Base-by-base conservation (phyloP, 306 rosid species). In the Cucumis hystrix region DNA sequence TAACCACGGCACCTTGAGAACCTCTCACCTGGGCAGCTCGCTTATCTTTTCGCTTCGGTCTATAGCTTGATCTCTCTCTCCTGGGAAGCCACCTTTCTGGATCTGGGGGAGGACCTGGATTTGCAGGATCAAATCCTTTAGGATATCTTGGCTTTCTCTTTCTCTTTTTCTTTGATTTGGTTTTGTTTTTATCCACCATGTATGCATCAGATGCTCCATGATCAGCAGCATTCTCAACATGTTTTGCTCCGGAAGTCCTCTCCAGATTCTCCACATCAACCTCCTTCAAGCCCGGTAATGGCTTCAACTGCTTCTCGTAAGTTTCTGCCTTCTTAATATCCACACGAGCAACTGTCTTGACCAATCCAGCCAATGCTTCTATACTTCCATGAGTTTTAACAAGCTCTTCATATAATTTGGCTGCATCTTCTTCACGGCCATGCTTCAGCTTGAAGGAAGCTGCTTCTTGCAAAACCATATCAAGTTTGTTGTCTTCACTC, bases 51-150 rank as follows among this genome's bases (percentile, higher is more conserved):
- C 98, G 87, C 89, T 91, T 96, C 8, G 99, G 99, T 86, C 98
- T 90, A 76, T 79, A 96, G 64, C 92, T 91, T 17, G 99, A 96
- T 74, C 99, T 90, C 78, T 96, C 98, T 79, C 98, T 87, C 90
- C 80, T 96, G 13, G 99, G 99, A 82, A 96, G 99, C 99, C 99
- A 96, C 80, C 99, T 88, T 80, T 92, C 98, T 16, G 99, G 99
- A 82, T 96, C 99, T 5, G 98, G 99, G 35, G 93, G 93, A 64
- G 99, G 97, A 78, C 99, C 99, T 43, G 98, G 98, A 79, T 92
- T 96, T 16, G 90, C 92, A 8, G 97, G 97, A 82, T 96, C 96
- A 81, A 87, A 96, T 79, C 99, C 97, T 86, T 91, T 96, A 47
- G 98, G 99, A 84, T 96, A 96, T 86, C 80, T 90, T 60, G 97